Conservation (phyloP, 2,329 filamentous ascomycete genomes). For the Stachybotrys echinatus region DNA sequence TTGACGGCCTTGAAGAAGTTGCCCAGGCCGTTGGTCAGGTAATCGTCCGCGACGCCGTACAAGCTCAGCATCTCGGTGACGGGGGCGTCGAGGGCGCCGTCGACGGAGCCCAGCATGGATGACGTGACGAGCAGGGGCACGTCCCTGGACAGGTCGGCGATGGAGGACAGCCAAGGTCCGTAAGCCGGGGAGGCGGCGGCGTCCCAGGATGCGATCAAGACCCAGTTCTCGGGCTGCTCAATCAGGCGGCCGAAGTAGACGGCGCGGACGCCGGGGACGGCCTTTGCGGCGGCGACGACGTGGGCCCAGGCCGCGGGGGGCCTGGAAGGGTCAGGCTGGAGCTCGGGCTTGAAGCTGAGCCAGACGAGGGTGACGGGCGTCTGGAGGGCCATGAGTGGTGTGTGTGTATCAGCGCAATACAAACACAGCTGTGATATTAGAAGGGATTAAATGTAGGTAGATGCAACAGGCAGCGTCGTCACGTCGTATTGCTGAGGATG, state of each 20-base stretch:
- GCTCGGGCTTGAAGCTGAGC: conserved; percentile 22
- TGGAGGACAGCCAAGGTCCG: conserved; percentile 32
- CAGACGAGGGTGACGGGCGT: conserved; percentile 23
- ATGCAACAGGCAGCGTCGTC: no score
- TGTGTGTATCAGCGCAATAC: no score
- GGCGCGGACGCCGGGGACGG: conserved; percentile 23
- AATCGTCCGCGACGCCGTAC: conserved; percentile 24
- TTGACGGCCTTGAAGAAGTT: conserved; percentile 18
- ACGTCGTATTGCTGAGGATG: background rate
- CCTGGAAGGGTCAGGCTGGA: conserved; percentile 15
- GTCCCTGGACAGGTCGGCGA: conserved; percentile 22
- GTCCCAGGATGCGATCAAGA: conserved; percentile 27
- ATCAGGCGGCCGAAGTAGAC: conserved; percentile 28
- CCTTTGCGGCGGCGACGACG: conserved; percentile 20
- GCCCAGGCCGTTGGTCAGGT: conserved; percentile 22
- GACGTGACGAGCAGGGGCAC: conserved; percentile 15
- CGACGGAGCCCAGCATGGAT: conserved; percentile 12
- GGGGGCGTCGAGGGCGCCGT: conserved; percentile 24
- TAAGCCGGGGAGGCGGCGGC: conserved; percentile 28
- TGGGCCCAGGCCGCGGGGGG: conserved; percentile 19
- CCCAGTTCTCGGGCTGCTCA: conserved; percentile 25
- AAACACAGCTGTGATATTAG: background rate
- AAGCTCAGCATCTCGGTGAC: conserved; percentile 32
- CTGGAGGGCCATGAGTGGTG: conserved; percentile 17
- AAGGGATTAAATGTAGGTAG: no score